Percentiles rank a stretch among this genome's conserved stretches.
Conservation (phyloP, 495 filamentous ascomycete genomes). For the Penicillium pulvis region DNA sequence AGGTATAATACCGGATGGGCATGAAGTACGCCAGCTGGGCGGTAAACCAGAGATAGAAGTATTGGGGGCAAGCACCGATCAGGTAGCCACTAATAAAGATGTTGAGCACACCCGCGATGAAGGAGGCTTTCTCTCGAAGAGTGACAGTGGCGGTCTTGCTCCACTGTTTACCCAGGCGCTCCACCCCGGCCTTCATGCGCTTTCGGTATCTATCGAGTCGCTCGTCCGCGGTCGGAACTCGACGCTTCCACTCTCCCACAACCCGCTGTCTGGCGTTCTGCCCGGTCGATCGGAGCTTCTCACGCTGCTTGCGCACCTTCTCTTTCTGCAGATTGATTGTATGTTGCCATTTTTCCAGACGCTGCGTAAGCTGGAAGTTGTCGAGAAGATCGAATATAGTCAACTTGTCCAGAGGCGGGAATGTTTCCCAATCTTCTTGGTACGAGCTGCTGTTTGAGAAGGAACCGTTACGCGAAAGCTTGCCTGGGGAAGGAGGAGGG, state of each 20-base stretch:
- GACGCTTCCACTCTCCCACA: constrained; percentile 82
- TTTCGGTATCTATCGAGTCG: constrained; percentile 88
- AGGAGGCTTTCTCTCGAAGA: constrained; percentile 88
- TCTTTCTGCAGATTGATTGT: constrained; percentile 79
- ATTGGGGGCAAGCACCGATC: constrained; percentile 81
- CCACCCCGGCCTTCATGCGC: constrained; percentile 84
- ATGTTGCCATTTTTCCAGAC: constrained; percentile 84
- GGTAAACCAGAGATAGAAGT: constrained; percentile 92
- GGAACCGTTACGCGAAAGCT: constrained; percentile 68
- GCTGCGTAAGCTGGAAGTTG: constrained; percentile 85
- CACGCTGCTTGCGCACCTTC: constrained; percentile 78
- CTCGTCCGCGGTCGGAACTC: constrained; percentile 83
- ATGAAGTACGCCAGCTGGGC: constrained; percentile 87
- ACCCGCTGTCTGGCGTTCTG: constrained; percentile 68
- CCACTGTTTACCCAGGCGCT: constrained; percentile 82
- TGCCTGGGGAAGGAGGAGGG: constrained; percentile 36
- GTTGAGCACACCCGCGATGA: constrained; percentile 94
- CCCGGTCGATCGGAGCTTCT: constrained; percentile 65
- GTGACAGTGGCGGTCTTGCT: constrained; percentile 86
- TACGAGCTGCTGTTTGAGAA: constrained; percentile 77
- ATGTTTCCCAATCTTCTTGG: constrained; percentile 86
- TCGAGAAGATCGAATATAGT: constrained; percentile 92
- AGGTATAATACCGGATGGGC: constrained; percentile 90
- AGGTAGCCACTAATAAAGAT: constrained; percentile 95
- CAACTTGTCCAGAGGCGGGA: constrained; percentile 87